Percentiles rank a stretch among this genome's conserved stretches.
phyloP scores from a whole-genome alignment of 1,284 basidiomycete species.

The Coriolopsis trogii region DNA sequence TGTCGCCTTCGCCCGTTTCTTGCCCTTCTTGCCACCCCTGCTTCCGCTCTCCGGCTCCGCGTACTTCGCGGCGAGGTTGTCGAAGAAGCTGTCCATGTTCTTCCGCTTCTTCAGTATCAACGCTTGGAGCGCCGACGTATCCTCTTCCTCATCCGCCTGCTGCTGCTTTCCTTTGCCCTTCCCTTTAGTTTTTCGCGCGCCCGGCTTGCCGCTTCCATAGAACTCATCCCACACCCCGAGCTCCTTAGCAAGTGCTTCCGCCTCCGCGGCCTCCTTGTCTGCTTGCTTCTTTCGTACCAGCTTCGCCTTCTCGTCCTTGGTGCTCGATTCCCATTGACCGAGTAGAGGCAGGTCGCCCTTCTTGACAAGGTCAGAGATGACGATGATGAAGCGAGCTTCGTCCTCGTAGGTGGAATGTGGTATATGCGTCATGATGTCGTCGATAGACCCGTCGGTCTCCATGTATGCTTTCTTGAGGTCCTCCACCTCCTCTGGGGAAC shows the following conservation, averaged over 20 bases:
- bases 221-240: constrained; percentile 96
- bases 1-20: constrained; percentile 45
- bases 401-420: constrained; percentile 84
- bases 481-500: constrained; percentile 79
- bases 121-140: constrained; percentile 76
- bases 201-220: constrained; percentile 80
- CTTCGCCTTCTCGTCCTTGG: constrained; percentile 78
- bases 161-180: constrained; percentile 55
- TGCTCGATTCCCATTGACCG: constrained; percentile 69
- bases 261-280: constrained; percentile 81
- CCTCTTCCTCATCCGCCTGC: constrained; percentile 52
- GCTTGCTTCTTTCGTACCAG: constrained; percentile 75
- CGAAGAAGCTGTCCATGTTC: constrained; percentile 72
- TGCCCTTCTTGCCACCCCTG: constrained; percentile 54
- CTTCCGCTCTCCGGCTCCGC: constrained; percentile 43
- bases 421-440: constrained; percentile 79
- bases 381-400: constrained; percentile 79
- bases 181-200: constrained; percentile 59
- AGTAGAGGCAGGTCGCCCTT: constrained; percentile 61
- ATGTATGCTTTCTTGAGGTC: constrained; percentile 80
- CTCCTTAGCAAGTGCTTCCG: constrained; percentile 84
- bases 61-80: constrained; percentile 85
- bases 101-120: constrained; percentile 82
- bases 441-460: constrained; percentile 70
- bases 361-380: constrained; percentile 70